These are phyloP conservation scores for Corylus avellana DNA, from an alignment of 306 rosid genomes.

Conservation along the genomic window DNA sequence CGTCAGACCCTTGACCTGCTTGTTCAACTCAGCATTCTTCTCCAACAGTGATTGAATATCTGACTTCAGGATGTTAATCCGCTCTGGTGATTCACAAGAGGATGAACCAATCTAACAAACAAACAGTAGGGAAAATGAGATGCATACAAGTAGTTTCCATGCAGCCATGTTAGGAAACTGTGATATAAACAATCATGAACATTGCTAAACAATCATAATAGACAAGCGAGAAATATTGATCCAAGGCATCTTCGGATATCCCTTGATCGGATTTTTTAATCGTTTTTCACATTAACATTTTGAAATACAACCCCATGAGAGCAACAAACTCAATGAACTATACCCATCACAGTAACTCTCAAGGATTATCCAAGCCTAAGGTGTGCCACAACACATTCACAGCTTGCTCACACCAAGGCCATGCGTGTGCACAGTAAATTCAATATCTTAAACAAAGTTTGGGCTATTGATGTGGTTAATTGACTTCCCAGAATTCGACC, in stretches of 20 bases:
- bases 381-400: neutral
- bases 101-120: conserved; percentile 50
- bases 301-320: neutral
- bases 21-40: conserved; percentile 58
- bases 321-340: neutral
- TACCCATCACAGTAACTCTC: neutral
- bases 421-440: neutral
- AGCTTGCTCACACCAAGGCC: neutral
- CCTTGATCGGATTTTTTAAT: neutral
- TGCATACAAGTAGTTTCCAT: neutral
- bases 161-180: neutral
- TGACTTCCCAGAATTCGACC: neutral
- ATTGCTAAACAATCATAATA: neutral
- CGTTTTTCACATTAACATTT: neutral
- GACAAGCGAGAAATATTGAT: neutral
- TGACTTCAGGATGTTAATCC: conserved; percentile 42
- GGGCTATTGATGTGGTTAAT: neutral
- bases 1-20: conserved; percentile 48
- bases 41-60: conserved; percentile 46
- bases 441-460: neutral
- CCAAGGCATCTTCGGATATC: neutral
- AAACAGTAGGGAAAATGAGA: neutral
- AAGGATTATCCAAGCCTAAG: neutral
- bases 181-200: neutral
- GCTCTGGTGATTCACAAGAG: conserved; percentile 54